Conservation (phyloP, 2,329 filamentous ascomycete genomes). For the Penicillium sp. region DNA sequence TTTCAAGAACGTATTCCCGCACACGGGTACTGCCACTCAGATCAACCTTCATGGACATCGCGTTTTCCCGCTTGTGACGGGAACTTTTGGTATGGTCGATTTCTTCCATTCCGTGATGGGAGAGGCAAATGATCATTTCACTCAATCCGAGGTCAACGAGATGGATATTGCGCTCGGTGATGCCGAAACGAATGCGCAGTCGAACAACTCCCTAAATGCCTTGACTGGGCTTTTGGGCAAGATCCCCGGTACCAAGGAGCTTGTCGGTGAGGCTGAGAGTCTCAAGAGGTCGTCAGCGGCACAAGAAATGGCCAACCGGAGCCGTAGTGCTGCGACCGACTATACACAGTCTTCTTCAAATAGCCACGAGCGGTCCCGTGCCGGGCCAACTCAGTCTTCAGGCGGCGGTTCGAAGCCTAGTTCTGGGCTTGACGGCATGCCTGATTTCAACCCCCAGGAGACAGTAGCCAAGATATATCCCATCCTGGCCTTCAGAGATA, state of each 20-base stretch:
- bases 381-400: constrained; percentile 45
- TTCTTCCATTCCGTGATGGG: constrained; percentile 76
- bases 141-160: constrained; percentile 80
- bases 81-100: constrained; percentile 74
- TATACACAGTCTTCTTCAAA: constrained; percentile 26
- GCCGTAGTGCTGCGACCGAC: constrained; percentile 34
- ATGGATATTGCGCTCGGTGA: constrained; percentile 72
- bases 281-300: constrained; percentile 62
- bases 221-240: constrained; percentile 74
- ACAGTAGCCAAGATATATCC: constrained; percentile 84
- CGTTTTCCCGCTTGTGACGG: constrained; percentile 73
- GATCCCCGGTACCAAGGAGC: constrained; percentile 69
- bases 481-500: constrained; percentile 90
- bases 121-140: constrained; percentile 80
- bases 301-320: constrained; percentile 61
- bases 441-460: constrained; percentile 75
- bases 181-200: constrained; percentile 56
- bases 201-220: constrained; percentile 49
- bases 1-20: constrained; percentile 67
- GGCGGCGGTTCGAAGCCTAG: constrained; percentile 39
- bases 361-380: constrained; percentile 27
- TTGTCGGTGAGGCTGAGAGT: constrained; percentile 65
- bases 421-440: constrained; percentile 69
- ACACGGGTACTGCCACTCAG: constrained; percentile 66
- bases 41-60: constrained; percentile 64